These are phyloP conservation scores for Puccinia triticina DNA, from an alignment of 1,284 basidiomycete genomes.

Conservation along the genomic window DNA sequence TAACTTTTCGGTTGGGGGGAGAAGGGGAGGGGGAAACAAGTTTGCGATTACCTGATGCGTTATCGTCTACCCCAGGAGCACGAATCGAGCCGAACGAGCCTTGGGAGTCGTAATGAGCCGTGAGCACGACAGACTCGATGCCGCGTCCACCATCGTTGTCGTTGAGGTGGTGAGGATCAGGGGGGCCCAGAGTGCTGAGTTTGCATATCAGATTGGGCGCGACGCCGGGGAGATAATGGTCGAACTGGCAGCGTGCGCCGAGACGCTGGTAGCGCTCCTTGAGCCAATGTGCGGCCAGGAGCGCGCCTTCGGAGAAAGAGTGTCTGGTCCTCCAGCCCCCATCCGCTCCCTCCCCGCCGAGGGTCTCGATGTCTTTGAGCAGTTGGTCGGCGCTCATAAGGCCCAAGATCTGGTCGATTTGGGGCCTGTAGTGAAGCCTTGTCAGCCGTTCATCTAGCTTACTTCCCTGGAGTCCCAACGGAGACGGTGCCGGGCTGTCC, in stretches of 20 bases:
- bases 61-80: conserved; percentile 74
- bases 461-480: neutral
- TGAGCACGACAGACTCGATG: conserved; percentile 66
- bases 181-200: conserved; percentile 54
- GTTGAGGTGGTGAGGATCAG: conserved; percentile 57
- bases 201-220: conserved; percentile 79
- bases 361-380: neutral
- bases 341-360: neutral
- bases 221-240: conserved; percentile 71
- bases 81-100: conserved; percentile 77
- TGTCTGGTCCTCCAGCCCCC: conserved; percentile 67
- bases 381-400: neutral
- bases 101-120: conserved; percentile 81
- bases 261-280: conserved; percentile 67
- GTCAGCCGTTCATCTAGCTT: neutral
- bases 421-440: neutral
- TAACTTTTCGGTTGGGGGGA: neutral
- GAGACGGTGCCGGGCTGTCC: neutral
- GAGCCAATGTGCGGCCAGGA: conserved; percentile 74
- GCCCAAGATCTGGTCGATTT: conserved; percentile 12
- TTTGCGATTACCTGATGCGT: conserved; percentile 70
- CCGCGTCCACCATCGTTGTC: conserved; percentile 63
- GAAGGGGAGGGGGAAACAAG: conserved; percentile 65
- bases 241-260: conserved; percentile 72
- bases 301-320: conserved; percentile 73